Evolutionary conservation across 2,329 filamentous ascomycete species (phyloP), one percentile per base, ranked within the genome.

Genomic region (Stachybotrys elegans): DNA sequence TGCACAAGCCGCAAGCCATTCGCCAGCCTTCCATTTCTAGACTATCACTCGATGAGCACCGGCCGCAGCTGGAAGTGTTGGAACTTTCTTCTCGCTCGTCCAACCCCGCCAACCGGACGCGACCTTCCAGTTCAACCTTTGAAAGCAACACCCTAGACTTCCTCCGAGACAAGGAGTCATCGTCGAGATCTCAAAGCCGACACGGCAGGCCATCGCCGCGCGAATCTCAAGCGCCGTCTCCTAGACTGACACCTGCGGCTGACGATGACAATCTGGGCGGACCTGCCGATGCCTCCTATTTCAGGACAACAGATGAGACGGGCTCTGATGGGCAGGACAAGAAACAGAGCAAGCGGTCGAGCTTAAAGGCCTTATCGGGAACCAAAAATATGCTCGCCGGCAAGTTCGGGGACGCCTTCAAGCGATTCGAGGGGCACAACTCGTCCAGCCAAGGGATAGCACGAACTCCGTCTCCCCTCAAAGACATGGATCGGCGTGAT

Each of bases 321-420:
- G 79, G 79, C 40, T 68, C 71, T 37, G 77, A 81, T 57, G 75
- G 71, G 4, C 16, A 31, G 14, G 54, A 55, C 51, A 81, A 78
- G 48, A 75, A 68, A 4, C 68, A 63, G 37, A 68, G 70, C 38
- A 95, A 95, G 62, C 79, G 87, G 11, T 75, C 83, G 1, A 93
- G 88, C 61, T 66, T 95, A 2, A 75, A 86, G 43, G 82, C 84
- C 1, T 66, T 88, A 16, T 81, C 85, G 6, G 82, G 81, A 31
- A 86, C 86, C 21, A 95, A 93, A 64, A 88, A 81, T 45, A 81
- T 95, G 29, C 72, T 96, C n/a, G 84, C 83, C 5, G 88, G 90
- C 20, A 89, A 86, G 54, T 96, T 97, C 61, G 89, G 91, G 1
- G 91, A 96, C 56, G 91, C 92, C 4, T 96, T 97, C 68, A 89